Conservation (phyloP, 2,329 filamentous ascomycete species). For the Hypomyces rosellus region DNA sequence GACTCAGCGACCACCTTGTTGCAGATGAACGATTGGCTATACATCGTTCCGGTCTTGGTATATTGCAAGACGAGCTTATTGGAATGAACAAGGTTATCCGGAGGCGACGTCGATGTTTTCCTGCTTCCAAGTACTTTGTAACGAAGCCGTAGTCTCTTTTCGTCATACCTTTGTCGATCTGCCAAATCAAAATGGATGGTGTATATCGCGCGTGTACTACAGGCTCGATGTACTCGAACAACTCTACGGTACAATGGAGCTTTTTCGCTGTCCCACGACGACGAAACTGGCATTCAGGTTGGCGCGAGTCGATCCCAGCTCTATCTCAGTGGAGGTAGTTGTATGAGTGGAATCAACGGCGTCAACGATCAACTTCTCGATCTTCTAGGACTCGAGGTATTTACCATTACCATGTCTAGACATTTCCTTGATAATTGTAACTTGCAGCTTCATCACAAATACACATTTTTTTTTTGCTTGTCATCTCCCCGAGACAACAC, state of each 20-base stretch:
- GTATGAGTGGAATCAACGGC: background rate
- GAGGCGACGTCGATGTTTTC: background rate
- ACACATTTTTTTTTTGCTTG: no score
- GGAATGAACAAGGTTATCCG: background rate
- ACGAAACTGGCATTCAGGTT: background rate
- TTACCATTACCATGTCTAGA: no score
- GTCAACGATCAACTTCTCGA: background rate
- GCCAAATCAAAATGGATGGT: background rate
- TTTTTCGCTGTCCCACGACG: background rate
- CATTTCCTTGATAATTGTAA: no score
- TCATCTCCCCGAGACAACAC: no score
- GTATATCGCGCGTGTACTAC: background rate
- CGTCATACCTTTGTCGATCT: background rate
- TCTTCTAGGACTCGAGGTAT: no score
- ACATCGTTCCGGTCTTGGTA: background rate
- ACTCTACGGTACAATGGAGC: background rate
- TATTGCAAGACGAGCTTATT: conserved; percentile 1
- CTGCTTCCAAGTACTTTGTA: background rate
- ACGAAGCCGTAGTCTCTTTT: background rate
- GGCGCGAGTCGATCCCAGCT: background rate
- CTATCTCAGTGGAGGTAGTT: no score
- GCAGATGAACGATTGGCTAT: background rate
- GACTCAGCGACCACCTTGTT: background rate
- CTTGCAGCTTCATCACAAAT: no score
- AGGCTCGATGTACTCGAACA: background rate